Percentiles rank a stretch among this genome's conserved stretches.
phyloP scores from a whole-genome alignment of 1,284 basidiomycete genomes.

The Entoloma clypeatum region DNA sequence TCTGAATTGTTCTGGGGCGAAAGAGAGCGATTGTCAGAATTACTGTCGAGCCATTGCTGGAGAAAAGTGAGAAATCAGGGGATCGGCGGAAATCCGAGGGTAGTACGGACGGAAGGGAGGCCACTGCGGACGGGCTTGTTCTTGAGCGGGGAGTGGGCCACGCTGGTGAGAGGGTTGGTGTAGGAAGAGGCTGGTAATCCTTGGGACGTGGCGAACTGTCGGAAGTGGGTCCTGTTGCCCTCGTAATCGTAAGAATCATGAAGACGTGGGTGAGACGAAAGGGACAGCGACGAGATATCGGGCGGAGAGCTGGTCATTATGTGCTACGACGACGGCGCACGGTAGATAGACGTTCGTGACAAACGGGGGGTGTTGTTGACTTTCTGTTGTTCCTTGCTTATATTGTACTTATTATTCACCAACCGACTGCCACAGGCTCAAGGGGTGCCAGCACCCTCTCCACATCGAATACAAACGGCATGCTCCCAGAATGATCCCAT shows the following conservation, averaged over 20 bases:
- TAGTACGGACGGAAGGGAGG: conserved; percentile 62
- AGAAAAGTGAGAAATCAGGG: conserved; percentile 17
- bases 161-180: conserved; percentile 57
- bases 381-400: conserved; percentile 31
- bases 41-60: conserved; percentile 79
- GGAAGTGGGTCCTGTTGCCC: conserved; percentile 47
- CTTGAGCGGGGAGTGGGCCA: conserved; percentile 69
- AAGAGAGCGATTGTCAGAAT: conserved; percentile 68
- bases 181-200: conserved; percentile 60
- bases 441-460: conserved; percentile 43
- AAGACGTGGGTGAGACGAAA: conserved; percentile 63
- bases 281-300: conserved; percentile 70
- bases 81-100: conserved; percentile 21
- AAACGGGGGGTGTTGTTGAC: conserved; percentile 21
- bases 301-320: conserved; percentile 77
- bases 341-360: conserved; percentile 28
- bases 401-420: conserved; percentile 11
- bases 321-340: conserved; percentile 22
- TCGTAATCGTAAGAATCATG: conserved; percentile 84
- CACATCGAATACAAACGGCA: conserved; percentile 41
- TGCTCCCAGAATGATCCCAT: conserved; percentile 53
- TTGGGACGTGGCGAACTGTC: conserved; percentile 62
- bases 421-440: conserved; percentile 39
- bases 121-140: conserved; percentile 62
- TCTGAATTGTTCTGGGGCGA: conserved; percentile 85